Percentiles rank a stretch among this genome's conserved stretches.
phyloP scores from a whole-genome alignment of 257 asterid genomes.

The Solanum megistacrolobum region DNA sequence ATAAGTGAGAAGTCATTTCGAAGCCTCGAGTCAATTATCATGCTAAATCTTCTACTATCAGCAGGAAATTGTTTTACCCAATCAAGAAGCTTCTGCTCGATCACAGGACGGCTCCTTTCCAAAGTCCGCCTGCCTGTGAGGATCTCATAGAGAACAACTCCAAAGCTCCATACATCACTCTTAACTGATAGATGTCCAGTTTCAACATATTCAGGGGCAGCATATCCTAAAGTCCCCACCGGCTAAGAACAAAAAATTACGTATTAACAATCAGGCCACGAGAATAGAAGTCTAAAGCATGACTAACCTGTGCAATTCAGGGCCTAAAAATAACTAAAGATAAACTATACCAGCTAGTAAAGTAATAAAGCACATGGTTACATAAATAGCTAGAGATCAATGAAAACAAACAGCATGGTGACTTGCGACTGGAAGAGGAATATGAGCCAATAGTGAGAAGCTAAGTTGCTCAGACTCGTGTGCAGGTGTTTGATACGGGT shows the following conservation, averaged over 20 bases:
- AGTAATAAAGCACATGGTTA: not conserved
- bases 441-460: not conserved
- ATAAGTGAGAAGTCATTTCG: constrained; percentile 42
- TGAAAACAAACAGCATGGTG: not conserved
- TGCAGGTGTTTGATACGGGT: not conserved
- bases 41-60: constrained; percentile 46
- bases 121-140: constrained; percentile 72
- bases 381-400: not conserved
- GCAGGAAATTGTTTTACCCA: constrained; percentile 76
- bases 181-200: constrained; percentile 66
- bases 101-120: constrained; percentile 50
- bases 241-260: constrained; percentile 36
- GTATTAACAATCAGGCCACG: not conserved
- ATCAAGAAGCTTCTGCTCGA: constrained; percentile 65
- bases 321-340: not conserved
- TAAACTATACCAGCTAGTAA: not conserved
- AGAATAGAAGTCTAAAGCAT: not conserved
- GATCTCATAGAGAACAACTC: constrained; percentile 81
- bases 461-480: not conserved
- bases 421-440: not conserved
- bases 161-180: constrained; percentile 87
- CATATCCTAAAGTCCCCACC: constrained; percentile 82
- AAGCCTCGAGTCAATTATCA: constrained; percentile 70
- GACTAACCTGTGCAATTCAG: not conserved
- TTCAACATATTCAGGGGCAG: constrained; percentile 82